A percentile compares a stretch with the other conserved stretches of the same genome.
These are phyloP conservation scores for Forsythia suspensa DNA, from an alignment of 257 asterid genomes.

Conservation along the genomic window DNA sequence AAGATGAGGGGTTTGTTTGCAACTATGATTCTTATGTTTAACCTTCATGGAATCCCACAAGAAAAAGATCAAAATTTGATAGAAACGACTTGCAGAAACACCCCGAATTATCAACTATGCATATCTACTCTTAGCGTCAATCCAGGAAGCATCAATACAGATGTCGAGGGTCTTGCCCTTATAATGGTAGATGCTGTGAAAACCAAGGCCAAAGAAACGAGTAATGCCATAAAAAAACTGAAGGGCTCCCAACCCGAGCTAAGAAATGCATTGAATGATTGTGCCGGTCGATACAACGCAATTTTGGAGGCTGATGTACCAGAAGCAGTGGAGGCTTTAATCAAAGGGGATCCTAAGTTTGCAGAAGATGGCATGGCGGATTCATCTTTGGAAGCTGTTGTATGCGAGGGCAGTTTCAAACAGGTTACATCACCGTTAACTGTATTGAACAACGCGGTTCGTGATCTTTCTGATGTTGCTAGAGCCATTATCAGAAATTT, in stretches of 20 bases:
- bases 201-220: conserved; percentile 25
- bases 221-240: conserved; percentile 22
- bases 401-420: conserved; percentile 44
- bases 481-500: conserved; percentile 31
- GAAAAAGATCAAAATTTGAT: conserved; percentile 29
- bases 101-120: conserved; percentile 64
- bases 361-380: conserved; percentile 61
- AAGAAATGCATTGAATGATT: conserved; percentile 25
- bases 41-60: not conserved
- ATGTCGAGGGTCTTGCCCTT: conserved; percentile 41
- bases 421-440: conserved; percentile 30
- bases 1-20: not conserved
- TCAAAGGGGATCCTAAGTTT: conserved; percentile 47
- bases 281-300: conserved; percentile 32
- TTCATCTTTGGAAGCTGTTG: conserved; percentile 53
- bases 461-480: conserved; percentile 47
- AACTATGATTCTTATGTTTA: not conserved
- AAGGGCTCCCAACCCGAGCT: conserved; percentile 27
- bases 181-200: conserved; percentile 47
- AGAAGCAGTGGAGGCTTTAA: conserved; percentile 47
- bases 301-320: conserved; percentile 48
- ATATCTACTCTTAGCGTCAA: conserved; percentile 32
- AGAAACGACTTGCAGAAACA: conserved; percentile 47
- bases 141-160: conserved; percentile 32
- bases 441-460: conserved; percentile 26